Percentiles rank a stretch among this genome's conserved stretches.
Evolutionary conservation across 2,329 filamentous ascomycete species (phyloP).

Genomic region (Bipolaris zeicola): DNA sequence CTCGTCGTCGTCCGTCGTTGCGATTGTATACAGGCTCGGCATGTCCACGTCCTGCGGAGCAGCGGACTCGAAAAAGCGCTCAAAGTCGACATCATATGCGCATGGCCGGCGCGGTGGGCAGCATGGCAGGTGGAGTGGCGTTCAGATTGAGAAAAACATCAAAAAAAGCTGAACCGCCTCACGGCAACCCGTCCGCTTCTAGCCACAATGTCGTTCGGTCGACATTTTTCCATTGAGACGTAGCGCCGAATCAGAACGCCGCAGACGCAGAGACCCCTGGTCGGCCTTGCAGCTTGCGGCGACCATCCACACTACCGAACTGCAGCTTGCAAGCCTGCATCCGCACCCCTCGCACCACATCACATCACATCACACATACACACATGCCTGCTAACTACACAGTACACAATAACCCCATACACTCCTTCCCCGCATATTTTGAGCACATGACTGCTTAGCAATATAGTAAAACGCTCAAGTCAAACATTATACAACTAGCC

Average conservation of each 20-base stretch:
- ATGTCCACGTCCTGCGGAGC: constrained; percentile 44
- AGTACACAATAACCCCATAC: neutral
- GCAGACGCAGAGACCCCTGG: constrained; percentile 11
- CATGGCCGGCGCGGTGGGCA: constrained; percentile 10
- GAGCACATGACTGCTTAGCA: neutral
- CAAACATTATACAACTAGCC: neutral
- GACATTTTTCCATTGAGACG: constrained; percentile 21
- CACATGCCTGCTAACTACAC: neutral
- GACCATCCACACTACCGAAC: constrained; percentile 15
- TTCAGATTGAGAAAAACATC: neutral
- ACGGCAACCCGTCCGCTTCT: constrained; percentile 9
- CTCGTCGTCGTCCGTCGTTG: constrained; percentile 22
- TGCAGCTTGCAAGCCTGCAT: neutral
- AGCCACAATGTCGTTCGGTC: constrained; percentile 20
- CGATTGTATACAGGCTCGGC: constrained; percentile 40
- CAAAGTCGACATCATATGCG: constrained; percentile 37
- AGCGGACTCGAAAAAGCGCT: constrained; percentile 32
- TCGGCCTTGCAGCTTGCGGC: constrained; percentile 4
- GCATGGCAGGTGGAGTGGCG: constrained; percentile 8
- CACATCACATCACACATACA: neutral
- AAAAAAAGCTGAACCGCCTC: constrained; percentile 7
- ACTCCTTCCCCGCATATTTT: neutral
- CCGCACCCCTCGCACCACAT: neutral
- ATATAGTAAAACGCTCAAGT: neutral
- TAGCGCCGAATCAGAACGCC: constrained; percentile 20